These are phyloP conservation scores for Colletotrichum filicis DNA, from an alignment of 2,329 filamentous ascomycete genomes.

Conservation along the genomic window DNA sequence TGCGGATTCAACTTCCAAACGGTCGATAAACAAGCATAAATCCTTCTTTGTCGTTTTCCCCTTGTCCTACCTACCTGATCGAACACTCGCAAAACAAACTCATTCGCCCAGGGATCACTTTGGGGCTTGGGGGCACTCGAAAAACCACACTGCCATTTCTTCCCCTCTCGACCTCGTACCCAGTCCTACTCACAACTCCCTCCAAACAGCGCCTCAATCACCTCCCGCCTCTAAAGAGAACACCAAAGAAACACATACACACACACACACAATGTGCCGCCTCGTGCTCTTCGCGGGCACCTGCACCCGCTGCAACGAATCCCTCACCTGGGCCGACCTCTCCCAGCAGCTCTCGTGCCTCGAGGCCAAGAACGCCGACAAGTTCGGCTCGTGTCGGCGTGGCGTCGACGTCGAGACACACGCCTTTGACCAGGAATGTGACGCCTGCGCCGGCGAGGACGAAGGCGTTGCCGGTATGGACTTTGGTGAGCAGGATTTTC, in stretches of 20 bases:
- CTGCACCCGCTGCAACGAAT: slow-evolving; percentile 54
- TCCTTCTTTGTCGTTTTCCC: not conserved
- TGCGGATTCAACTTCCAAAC: not conserved
- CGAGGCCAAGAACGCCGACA: slow-evolving; percentile 59
- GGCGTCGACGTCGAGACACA: slow-evolving; percentile 56
- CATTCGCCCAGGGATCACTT: not conserved
- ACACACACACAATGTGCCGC: slow-evolving; percentile 54
- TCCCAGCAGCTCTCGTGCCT: slow-evolving; percentile 59
- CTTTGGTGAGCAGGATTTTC: slow-evolving; percentile 39
- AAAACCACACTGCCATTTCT: not conserved
- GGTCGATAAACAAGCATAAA: not conserved
- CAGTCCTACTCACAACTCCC: not conserved
- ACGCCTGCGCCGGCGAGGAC: slow-evolving; percentile 53
- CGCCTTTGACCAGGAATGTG: slow-evolving; percentile 60
- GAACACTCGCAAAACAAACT: not conserved
- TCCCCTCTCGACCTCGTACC: not conserved
- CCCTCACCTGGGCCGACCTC: slow-evolving; percentile 56
- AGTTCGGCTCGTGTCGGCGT: slow-evolving; percentile 54
- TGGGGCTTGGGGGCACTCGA: not conserved
- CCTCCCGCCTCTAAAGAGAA: not conserved
- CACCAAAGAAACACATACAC: not conserved
- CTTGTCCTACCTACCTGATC: not conserved
- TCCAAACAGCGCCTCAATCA: not conserved
- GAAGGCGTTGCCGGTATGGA: slow-evolving; percentile 55
- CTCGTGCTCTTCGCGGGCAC: slow-evolving; percentile 55